Evolutionary conservation across 768 basidiomycete genomes (phyloP).

Genomic region (Rubroboletus satanas): DNA sequence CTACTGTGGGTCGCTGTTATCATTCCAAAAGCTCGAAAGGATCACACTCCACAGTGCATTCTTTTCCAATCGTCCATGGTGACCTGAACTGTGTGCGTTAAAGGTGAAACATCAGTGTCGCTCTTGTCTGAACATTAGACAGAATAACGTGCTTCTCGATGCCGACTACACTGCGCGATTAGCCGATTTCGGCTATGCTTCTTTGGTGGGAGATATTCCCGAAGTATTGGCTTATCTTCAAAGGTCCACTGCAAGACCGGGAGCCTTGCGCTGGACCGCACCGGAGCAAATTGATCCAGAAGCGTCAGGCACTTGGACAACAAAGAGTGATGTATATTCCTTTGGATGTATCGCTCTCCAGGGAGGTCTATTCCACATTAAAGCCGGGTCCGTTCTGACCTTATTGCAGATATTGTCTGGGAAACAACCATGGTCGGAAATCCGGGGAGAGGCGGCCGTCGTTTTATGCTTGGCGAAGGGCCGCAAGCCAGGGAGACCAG

Average conservation of each 20-base stretch:
- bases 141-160: neutral
- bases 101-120: neutral
- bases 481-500: neutral
- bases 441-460: neutral
- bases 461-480: neutral
- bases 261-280: conserved; percentile 43
- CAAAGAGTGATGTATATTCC: conserved; percentile 17
- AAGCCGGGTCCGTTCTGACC: neutral
- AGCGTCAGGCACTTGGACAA: neutral
- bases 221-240: conserved; percentile 5
- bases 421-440: neutral
- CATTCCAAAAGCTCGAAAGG: neutral
- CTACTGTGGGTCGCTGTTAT: conserved; percentile 1
- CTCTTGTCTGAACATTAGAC: neutral
- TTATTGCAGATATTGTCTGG: neutral
- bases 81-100: neutral
- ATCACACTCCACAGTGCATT: neutral
- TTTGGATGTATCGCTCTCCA: conserved; percentile 31
- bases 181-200: conserved; percentile 38
- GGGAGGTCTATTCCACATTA: conserved; percentile 7
- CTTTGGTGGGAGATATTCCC: conserved; percentile 5
- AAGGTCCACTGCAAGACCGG: conserved; percentile 26
- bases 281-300: conserved; percentile 30
- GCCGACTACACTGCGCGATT: conserved; percentile 32
- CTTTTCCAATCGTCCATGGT: neutral